Conservation (phyloP, 139 green algal species). For the Chlorella sp. region DNA sequence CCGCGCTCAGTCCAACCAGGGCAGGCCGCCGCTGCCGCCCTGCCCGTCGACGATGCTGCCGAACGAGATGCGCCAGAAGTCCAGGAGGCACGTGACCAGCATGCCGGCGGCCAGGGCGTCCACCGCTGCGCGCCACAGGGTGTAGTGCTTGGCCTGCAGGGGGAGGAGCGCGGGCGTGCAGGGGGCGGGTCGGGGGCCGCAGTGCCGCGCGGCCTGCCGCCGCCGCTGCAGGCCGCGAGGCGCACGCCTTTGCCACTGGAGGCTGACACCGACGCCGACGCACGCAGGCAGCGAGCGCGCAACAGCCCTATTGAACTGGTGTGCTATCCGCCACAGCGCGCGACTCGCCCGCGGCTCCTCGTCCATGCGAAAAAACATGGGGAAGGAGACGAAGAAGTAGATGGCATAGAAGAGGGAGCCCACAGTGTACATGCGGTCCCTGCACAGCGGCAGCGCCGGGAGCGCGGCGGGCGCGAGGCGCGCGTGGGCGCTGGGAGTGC, state of each 20-base stretch:
- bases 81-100: constrained; percentile 93
- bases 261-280: not conserved
- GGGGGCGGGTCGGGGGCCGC: too few relatives aligned
- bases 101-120: constrained; percentile 88
- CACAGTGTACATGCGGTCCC: constrained; percentile 90
- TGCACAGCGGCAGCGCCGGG: too few relatives aligned
- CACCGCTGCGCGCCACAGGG: constrained; percentile 46
- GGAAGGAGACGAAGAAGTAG: constrained; percentile 98
- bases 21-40: constrained; percentile 4
- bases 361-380: constrained; percentile 88
- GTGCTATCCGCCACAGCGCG: not conserved
- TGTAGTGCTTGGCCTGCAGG: constrained; percentile 30
- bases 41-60: constrained; percentile 60
- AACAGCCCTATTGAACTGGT: not conserved
- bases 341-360: constrained; percentile 44
- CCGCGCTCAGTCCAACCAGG: constrained; percentile 13
- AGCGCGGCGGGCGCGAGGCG: too few relatives aligned
- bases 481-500: too few relatives aligned
- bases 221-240: too few relatives aligned
- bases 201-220: not conserved
- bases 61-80: constrained; percentile 88
- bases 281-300: not conserved
- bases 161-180: not conserved
- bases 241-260: too few relatives aligned
- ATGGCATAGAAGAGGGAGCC: constrained; percentile 99